A percentile compares a stretch with the other conserved stretches of the same genome.
phyloP scores from a whole-genome alignment of 2,329 filamentous ascomycete genomes.

The Akanthomyces dipterigenus region DNA sequence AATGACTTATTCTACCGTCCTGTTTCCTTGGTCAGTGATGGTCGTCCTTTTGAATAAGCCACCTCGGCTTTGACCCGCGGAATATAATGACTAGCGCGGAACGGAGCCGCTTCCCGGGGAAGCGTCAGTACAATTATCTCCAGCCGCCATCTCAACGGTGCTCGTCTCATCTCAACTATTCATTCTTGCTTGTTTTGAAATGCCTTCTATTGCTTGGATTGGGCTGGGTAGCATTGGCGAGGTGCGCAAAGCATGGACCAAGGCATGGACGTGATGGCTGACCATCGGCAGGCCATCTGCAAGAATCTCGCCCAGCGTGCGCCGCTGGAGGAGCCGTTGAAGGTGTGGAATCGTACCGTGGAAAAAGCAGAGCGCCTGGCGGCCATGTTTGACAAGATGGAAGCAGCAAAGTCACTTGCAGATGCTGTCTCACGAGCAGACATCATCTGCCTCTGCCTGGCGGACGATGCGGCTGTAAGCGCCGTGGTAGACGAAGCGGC shows the following conservation, averaged over 20 bases:
- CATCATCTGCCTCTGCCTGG: constrained; percentile 7
- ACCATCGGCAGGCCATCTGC: background rate
- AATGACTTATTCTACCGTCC: background rate
- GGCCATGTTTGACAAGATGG: background rate
- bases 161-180: background rate
- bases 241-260: background rate
- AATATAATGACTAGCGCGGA: background rate
- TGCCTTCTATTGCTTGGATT: constrained; percentile 1
- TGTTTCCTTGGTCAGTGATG: background rate
- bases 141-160: too few relatives aligned
- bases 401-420: background rate
- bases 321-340: background rate
- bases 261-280: background rate
- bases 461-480: background rate
- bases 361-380: background rate
- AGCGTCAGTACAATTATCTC: background rate
- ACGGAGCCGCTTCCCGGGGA: background rate
- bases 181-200: background rate
- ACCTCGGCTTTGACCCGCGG: background rate
- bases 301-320: background rate
- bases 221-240: constrained; percentile 1
- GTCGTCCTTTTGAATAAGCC: background rate
- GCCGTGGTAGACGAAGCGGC: background rate
- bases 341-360: constrained; percentile 1
- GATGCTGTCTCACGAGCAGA: background rate